These are phyloP conservation scores for Leccinum uliginosum DNA, from an alignment of 768 basidiomycete genomes.

Conservation along the genomic window DNA sequence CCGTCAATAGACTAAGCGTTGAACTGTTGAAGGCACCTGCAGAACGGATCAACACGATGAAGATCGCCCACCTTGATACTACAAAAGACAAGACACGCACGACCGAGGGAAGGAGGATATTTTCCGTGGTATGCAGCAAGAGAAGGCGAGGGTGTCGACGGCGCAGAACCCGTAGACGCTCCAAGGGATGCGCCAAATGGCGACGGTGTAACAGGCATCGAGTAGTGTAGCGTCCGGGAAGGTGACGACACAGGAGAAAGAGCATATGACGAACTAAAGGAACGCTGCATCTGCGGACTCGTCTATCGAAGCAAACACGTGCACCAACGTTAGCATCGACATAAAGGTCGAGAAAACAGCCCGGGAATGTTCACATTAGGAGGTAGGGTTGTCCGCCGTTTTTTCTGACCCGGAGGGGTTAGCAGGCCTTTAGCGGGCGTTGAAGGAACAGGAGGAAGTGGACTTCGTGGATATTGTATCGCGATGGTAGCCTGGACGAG, in stretches of 20 bases:
- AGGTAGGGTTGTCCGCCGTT: constrained; percentile 23
- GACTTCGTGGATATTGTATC: constrained; percentile 33
- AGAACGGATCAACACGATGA: background rate
- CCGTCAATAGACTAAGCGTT: constrained; percentile 23
- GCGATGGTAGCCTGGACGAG: constrained; percentile 34
- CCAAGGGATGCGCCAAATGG: constrained; percentile 34
- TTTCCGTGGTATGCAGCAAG: constrained; percentile 37
- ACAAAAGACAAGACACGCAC: constrained; percentile 22
- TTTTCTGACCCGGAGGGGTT: constrained; percentile 26
- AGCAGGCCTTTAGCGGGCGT: constrained; percentile 19
- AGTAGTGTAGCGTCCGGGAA: constrained; percentile 31
- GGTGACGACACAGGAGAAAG: constrained; percentile 29
- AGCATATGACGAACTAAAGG: constrained; percentile 28
- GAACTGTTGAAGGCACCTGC: constrained; percentile 28
- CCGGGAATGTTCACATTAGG: constrained; percentile 13
- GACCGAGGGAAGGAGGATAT: constrained; percentile 32
- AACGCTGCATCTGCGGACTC: constrained; percentile 27
- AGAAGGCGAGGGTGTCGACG: constrained; percentile 36
- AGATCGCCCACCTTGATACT: background rate
- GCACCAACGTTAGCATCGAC: background rate
- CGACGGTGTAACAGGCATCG: constrained; percentile 37
- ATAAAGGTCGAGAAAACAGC: background rate
- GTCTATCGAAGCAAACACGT: constrained; percentile 6
- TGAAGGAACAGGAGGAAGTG: constrained; percentile 25
- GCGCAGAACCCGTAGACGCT: constrained; percentile 24